A percentile compares a stretch with the other conserved stretches of the same genome.
Conservation (phyloP, 2,329 filamentous ascomycete species). For the Annulohypoxylon truncatum region DNA sequence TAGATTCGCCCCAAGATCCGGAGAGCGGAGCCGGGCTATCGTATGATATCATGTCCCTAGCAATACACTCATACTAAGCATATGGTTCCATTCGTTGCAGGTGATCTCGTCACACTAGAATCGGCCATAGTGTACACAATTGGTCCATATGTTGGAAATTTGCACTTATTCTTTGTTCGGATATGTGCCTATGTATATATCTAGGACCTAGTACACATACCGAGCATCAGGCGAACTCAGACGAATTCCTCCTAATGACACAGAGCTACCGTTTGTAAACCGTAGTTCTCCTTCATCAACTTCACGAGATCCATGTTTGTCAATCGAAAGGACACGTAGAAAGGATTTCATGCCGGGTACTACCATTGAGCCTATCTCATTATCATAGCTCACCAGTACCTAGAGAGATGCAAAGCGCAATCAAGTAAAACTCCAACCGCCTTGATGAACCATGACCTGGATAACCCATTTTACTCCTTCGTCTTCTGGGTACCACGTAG, state of each 20-base stretch:
- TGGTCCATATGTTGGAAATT: slow-evolving; percentile 11
- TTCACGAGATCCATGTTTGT: slow-evolving; percentile 18
- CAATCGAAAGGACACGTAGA: slow-evolving; percentile 32
- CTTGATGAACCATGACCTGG: slow-evolving; percentile 61
- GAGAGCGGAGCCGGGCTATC: slow-evolving; percentile 22
- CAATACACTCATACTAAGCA: neutral
- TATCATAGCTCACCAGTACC: slow-evolving; percentile 53
- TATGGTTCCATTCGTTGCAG: slow-evolving; percentile 11
- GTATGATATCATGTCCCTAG: slow-evolving; percentile 39
- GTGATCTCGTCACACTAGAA: slow-evolving; percentile 25
- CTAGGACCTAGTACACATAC: neutral
- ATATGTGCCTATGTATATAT: neutral
- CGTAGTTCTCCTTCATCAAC: slow-evolving; percentile 18
- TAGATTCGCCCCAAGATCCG: neutral
- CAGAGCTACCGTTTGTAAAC: neutral
- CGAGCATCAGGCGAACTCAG: slow-evolving; percentile 4
- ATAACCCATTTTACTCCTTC: slow-evolving; percentile 80
- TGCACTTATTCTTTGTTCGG: slow-evolving; percentile 14
- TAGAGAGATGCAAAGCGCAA: slow-evolving; percentile 71
- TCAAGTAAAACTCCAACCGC: slow-evolving; percentile 72
- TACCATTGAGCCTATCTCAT: slow-evolving; percentile 55
- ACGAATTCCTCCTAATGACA: neutral
- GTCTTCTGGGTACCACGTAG: slow-evolving; percentile 99
- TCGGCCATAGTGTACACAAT: slow-evolving; percentile 2
- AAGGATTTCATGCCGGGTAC: slow-evolving; percentile 52